These are phyloP conservation scores for Diaporthe vexans DNA, from an alignment of 2,329 filamentous ascomycete genomes.

Conservation along the genomic window DNA sequence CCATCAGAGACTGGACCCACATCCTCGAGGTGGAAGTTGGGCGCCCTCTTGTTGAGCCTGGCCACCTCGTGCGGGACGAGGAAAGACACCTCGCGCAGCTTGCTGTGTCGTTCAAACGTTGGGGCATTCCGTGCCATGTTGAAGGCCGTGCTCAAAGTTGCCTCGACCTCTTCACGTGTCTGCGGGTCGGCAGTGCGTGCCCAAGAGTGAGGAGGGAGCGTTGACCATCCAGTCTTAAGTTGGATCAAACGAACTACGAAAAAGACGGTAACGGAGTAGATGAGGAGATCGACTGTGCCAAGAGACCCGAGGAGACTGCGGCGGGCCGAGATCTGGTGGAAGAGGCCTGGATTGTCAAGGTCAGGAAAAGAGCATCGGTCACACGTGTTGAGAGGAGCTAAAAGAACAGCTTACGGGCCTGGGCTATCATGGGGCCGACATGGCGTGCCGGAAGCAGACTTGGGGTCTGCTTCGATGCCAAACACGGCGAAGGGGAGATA, in stretches of 20 bases:
- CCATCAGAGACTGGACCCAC: neutral
- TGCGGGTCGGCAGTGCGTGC: neutral
- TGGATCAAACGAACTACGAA: too few relatives aligned
- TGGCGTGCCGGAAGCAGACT: neutral
- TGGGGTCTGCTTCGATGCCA: neutral
- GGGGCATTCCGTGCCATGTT: slow-evolving; percentile 1
- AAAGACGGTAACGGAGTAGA: too few relatives aligned
- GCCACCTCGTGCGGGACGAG: slow-evolving; percentile 22
- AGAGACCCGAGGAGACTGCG: neutral
- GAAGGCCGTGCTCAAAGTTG: slow-evolving; percentile 15
- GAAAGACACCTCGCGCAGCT: slow-evolving; percentile 21
- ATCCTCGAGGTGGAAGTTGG: slow-evolving; percentile 12
- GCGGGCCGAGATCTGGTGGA: slow-evolving; percentile 7
- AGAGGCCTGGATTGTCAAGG: neutral
- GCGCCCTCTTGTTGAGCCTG: slow-evolving; percentile 21
- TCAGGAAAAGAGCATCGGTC: neutral
- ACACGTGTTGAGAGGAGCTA: too few relatives aligned
- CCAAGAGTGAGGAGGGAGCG: neutral
- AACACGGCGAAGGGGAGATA: neutral
- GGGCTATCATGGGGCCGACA: neutral
- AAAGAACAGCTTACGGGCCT: neutral
- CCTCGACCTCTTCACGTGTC: neutral
- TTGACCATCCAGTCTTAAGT: neutral
- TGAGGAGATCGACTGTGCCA: too few relatives aligned
- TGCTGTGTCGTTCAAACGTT: neutral